These are phyloP conservation scores for Somion occarium DNA, from an alignment of 1,284 basidiomycete genomes.

Conservation along the genomic window DNA sequence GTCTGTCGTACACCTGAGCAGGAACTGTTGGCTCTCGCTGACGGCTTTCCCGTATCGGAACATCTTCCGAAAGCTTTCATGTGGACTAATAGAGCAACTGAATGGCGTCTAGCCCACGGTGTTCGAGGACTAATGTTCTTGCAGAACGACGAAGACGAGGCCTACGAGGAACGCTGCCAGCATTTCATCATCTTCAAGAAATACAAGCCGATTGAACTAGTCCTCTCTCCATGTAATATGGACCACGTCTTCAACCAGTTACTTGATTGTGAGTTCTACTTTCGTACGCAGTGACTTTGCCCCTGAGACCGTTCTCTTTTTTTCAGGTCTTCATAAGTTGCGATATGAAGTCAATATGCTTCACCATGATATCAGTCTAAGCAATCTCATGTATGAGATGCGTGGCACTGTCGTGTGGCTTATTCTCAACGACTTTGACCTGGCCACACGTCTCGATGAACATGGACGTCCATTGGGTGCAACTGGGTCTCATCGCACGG, in stretches of 20 bases:
- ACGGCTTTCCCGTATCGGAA: neutral
- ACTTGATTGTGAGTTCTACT: conserved; percentile 10
- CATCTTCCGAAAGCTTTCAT: conserved; percentile 7
- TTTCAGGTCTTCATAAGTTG: conserved; percentile 8
- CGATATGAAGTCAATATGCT: conserved; percentile 6
- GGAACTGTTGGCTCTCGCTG: neutral
- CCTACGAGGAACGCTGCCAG: conserved; percentile 7
- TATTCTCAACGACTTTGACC: conserved; percentile 12
- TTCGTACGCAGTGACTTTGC: too few species aligned
- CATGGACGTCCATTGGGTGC: conserved; percentile 2
- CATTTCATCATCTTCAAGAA: conserved; percentile 6
- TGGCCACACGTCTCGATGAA: neutral
- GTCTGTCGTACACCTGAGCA: neutral
- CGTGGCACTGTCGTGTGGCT: neutral
- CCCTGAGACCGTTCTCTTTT: neutral
- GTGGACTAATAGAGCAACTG: neutral
- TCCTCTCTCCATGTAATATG: conserved; percentile 6
- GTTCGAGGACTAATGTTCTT: neutral
- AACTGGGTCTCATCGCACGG: conserved; percentile 7
- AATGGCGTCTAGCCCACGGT: neutral
- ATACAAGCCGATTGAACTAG: conserved; percentile 5
- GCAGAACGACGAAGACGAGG: neutral
- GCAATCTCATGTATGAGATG: conserved; percentile 11
- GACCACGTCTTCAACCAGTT: conserved; percentile 6
- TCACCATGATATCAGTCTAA: conserved; percentile 11